Evolutionary conservation across 331 rosid genomes (phyloP).

Genomic region (Dryas integrifolia): DNA sequence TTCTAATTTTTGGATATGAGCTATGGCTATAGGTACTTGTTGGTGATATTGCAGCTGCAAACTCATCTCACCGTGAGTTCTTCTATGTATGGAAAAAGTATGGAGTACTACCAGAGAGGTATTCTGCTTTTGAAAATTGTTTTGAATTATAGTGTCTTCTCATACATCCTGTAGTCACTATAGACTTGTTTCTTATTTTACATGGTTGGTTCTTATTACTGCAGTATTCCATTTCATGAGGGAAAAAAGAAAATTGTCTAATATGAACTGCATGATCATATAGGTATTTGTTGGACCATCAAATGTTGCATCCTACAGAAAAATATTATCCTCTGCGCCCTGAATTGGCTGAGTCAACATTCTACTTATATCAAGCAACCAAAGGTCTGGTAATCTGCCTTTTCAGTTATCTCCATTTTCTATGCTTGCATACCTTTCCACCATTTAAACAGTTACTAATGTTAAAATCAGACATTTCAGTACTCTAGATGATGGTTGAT

Average conservation of each 20-base stretch:
- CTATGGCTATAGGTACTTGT: conserved; percentile 66
- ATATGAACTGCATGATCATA: conserved; percentile 31
- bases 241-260: conserved; percentile 1
- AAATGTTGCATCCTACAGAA: conserved; percentile 93
- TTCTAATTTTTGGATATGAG: conserved; percentile 32
- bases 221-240: conserved; percentile 18
- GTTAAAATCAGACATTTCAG: background rate
- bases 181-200: conserved; percentile 6
- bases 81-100: conserved; percentile 74
- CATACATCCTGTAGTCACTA: conserved; percentile 11
- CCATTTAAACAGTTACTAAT: background rate
- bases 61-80: conserved; percentile 89
- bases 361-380: conserved; percentile 93
- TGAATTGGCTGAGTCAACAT: conserved; percentile 96
- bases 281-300: conserved; percentile 94
- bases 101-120: conserved; percentile 97
- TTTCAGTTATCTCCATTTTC: conserved; percentile 18
- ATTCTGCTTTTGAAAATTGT: conserved; percentile 28
- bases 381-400: conserved; percentile 55
- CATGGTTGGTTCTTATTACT: background rate
- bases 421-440: background rate
- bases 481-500: background rate
- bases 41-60: conserved; percentile 90
- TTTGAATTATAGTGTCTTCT: conserved; percentile 7
- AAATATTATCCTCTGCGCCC: conserved; percentile 95